A percentile compares a stretch with the other conserved stretches of the same genome.
These are phyloP conservation scores for Penicillium odoratum DNA, from an alignment of 495 filamentous ascomycete genomes.

Conservation along the genomic window DNA sequence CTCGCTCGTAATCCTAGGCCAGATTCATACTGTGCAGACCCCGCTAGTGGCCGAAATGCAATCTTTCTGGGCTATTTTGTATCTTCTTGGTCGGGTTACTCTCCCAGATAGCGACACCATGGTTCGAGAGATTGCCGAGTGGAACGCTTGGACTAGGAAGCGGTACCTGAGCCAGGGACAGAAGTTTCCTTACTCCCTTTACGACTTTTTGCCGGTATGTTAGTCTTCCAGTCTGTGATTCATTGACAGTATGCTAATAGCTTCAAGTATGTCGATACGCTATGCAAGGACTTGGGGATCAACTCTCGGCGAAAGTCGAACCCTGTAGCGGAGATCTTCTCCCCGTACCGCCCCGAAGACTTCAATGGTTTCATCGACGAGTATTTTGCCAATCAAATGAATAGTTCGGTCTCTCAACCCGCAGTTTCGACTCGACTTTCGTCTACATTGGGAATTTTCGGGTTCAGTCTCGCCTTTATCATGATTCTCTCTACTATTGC, in stretches of 20 bases:
- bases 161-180: conserved; percentile 31
- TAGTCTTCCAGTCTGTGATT: neutral
- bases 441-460: neutral
- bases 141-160: conserved; percentile 40
- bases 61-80: conserved; percentile 62
- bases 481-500: conserved; percentile 1
- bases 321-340: conserved; percentile 3
- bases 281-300: conserved; percentile 1
- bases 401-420: neutral
- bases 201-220: conserved; percentile 20
- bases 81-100: conserved; percentile 34
- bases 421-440: neutral
- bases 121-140: conserved; percentile 33
- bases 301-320: conserved; percentile 1
- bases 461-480: neutral
- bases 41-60: conserved; percentile 56
- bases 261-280: conserved; percentile 2
- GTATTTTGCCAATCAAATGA: neutral
- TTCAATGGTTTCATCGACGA: conserved; percentile 4
- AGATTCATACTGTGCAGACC: conserved; percentile 52
- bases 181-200: conserved; percentile 29
- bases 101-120: conserved; percentile 24
- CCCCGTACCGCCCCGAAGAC: conserved; percentile 4
- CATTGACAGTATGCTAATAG: neutral
- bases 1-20: conserved; percentile 58